phyloP scores from a whole-genome alignment of 2,329 filamentous ascomycete genomes.

The Gliomastix tumulicola region DNA sequence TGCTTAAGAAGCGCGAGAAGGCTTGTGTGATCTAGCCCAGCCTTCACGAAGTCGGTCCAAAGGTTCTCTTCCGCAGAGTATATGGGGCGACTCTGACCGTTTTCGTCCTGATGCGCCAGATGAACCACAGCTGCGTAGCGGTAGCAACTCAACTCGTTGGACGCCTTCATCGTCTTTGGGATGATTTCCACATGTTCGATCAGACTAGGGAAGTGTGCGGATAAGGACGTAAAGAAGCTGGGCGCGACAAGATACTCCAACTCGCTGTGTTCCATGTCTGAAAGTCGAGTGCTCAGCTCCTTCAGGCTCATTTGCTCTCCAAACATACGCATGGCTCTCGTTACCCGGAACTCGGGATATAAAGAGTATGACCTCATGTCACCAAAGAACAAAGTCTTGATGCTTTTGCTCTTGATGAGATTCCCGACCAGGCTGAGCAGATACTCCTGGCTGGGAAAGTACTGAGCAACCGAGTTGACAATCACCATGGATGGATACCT shows the following conservation, averaged over 20 bases:
- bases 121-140: conserved; percentile 15
- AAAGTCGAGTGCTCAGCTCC: not conserved
- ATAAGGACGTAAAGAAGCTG: conserved; percentile 11
- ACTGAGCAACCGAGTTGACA: conserved; percentile 10
- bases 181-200: conserved; percentile 14
- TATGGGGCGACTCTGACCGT: not conserved
- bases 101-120: conserved; percentile 2
- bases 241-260: conserved; percentile 13
- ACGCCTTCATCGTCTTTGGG: conserved; percentile 15
- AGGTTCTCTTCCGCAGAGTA: not conserved
- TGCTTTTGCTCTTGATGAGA: conserved; percentile 1
- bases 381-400: conserved; percentile 9
- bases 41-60: conserved; percentile 12
- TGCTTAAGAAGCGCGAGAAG: not conserved
- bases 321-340: not conserved
- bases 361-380: conserved; percentile 9
- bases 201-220: conserved; percentile 5
- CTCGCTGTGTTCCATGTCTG: conserved; percentile 8
- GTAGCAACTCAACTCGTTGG: conserved; percentile 15
- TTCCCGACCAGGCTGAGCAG: conserved; percentile 3
- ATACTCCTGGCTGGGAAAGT: conserved; percentile 9
- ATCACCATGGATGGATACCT: conserved; percentile 3
- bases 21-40: conserved; percentile 4
- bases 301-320: not conserved
- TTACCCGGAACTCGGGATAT: not conserved